Percentiles rank a stretch among this genome's conserved stretches.
These are phyloP conservation scores for Tremellales sp. DNA, from an alignment of 1,284 basidiomycete species.

Conservation along the genomic window DNA sequence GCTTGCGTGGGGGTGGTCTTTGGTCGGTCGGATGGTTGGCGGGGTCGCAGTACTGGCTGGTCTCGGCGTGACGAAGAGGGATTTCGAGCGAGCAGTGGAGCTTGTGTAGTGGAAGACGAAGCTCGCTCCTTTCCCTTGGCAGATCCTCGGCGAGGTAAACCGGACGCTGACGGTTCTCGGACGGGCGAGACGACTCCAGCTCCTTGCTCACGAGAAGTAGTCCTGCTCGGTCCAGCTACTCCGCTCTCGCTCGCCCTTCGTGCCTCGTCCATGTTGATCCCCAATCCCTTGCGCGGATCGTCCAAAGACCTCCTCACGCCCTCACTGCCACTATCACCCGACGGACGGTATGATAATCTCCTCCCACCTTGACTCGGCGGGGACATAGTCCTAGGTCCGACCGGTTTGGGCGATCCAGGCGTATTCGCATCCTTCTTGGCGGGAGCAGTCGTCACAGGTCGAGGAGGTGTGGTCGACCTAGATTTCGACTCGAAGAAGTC, in stretches of 20 bases:
- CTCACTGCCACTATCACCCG: neutral
- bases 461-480: neutral
- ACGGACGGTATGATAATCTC: neutral
- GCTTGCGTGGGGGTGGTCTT: no score
- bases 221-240: neutral
- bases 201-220: no score
- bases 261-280: neutral
- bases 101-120: no score
- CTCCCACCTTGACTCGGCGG: neutral
- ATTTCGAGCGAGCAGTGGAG: no score
- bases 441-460: neutral
- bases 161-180: no score
- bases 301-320: neutral
- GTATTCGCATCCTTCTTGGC: no score
- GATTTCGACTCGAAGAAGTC: slow-evolving; percentile 2
- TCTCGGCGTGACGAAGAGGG: no score
- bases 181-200: no score
- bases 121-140: no score
- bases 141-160: no score
- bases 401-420: neutral
- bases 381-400: neutral
- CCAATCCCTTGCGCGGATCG: neutral
- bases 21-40: neutral
- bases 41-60: neutral
- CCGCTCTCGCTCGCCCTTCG: neutral